Conservation (phyloP, 305 asterid species). For the Lippia alba region DNA sequence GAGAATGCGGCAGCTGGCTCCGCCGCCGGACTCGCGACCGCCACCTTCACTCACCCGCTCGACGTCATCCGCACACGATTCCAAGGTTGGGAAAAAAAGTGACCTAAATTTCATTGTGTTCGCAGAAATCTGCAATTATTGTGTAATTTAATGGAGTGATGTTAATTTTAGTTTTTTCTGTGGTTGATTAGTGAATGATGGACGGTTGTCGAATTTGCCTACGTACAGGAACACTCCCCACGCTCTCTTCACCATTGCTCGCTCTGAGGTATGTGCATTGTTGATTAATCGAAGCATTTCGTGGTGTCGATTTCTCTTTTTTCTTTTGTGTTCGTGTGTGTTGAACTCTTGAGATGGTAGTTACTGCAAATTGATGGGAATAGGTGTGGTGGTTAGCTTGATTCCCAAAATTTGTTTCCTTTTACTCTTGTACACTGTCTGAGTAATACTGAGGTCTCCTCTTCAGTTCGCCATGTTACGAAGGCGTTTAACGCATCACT, state of each 20-base stretch:
- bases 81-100: slow-evolving; percentile 57
- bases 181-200: slow-evolving; percentile 71
- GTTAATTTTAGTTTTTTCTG: slow-evolving; percentile 23
- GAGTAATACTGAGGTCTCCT: no score
- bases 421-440: background rate
- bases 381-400: no score
- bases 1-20: slow-evolving; percentile 97
- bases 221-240: slow-evolving; percentile 82
- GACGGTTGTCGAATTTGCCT: slow-evolving; percentile 65
- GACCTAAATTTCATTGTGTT: background rate
- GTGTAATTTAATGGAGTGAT: background rate
- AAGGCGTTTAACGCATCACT: slow-evolving; percentile 1
- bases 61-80: slow-evolving; percentile 97
- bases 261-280: slow-evolving; percentile 70
- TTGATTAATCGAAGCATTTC: background rate
- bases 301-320: slow-evolving; percentile 6
- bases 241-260: slow-evolving; percentile 83
- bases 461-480: slow-evolving; percentile 1
- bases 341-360: background rate
- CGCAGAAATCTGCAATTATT: slow-evolving; percentile 15
- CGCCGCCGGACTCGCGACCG: slow-evolving; percentile 86
- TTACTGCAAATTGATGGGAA: no score
- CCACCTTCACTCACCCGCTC: slow-evolving; percentile 82
- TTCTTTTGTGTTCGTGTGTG: background rate
- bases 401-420: background rate